These are phyloP conservation scores for Amanita subjunquillea DNA, from an alignment of 768 basidiomycete species.

Conservation along the genomic window DNA sequence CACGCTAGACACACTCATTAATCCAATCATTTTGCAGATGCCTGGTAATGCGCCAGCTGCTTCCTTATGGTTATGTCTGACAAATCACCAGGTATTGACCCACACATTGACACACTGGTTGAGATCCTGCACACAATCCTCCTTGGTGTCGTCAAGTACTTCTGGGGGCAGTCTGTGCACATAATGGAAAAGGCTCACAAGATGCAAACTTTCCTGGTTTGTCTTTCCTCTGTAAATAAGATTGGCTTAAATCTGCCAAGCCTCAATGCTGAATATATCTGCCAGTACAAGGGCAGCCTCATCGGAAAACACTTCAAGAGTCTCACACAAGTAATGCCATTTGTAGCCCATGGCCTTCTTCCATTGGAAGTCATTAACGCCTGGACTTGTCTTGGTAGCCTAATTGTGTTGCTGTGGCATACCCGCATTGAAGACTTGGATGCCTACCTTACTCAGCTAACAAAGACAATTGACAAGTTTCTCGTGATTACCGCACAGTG, in stretches of 20 bases:
- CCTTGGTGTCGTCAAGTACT: constrained; percentile 25
- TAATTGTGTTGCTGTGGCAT: constrained; percentile 20
- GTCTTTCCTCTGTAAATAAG: neutral
- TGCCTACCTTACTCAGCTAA: constrained; percentile 13
- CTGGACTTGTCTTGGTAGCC: constrained; percentile 20
- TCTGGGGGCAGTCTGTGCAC: constrained; percentile 29
- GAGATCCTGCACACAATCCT: constrained; percentile 29
- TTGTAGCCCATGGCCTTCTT: constrained; percentile 16
- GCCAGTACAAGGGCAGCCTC: constrained; percentile 21
- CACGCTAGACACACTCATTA: too few species aligned
- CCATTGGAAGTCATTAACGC: constrained; percentile 11
- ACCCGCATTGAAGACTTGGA: constrained; percentile 18
- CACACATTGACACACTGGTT: constrained; percentile 31
- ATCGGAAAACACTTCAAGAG: constrained; percentile 28
- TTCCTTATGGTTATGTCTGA: neutral
- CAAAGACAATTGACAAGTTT: constrained; percentile 23
- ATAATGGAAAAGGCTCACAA: neutral
- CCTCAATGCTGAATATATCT: constrained; percentile 18
- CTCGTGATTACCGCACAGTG: constrained; percentile 17
- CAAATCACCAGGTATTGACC: constrained; percentile 23
- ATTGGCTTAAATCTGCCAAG: constrained; percentile 13
- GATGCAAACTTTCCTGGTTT: neutral
- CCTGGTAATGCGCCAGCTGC: constrained; percentile 10
- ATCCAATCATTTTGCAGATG: neutral
- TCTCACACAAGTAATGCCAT: constrained; percentile 19